A percentile compares a stretch with the other conserved stretches of the same genome.
phyloP scores from a whole-genome alignment of 768 basidiomycete species.

The Termitomyces sp. region DNA sequence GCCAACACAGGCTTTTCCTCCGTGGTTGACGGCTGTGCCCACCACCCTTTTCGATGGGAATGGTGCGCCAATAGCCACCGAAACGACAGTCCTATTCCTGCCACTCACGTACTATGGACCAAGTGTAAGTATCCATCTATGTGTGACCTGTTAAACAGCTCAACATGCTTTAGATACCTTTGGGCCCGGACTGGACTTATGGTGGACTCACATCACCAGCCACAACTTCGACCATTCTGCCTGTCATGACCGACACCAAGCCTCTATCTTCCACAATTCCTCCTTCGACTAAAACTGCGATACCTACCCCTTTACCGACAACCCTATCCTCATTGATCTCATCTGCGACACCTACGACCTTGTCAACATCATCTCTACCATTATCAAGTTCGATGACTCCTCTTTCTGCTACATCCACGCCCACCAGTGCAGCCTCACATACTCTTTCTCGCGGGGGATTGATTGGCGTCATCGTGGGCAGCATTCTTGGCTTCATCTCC shows the following conservation, averaged over 20 bases:
- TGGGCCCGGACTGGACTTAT: constrained; percentile 66
- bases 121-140: constrained; percentile 39
- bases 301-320: constrained; percentile 23
- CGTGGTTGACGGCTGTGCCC: constrained; percentile 63
- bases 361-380: constrained; percentile 20
- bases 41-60: constrained; percentile 46
- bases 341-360: constrained; percentile 24
- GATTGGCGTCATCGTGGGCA: constrained; percentile 54
- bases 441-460: constrained; percentile 34
- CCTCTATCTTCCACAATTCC: constrained; percentile 14
- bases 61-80: constrained; percentile 50
- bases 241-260: constrained; percentile 13
- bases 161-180: constrained; percentile 53
- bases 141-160: neutral
- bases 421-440: constrained; percentile 6
- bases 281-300: constrained; percentile 22
- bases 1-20: constrained; percentile 62
- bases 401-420: constrained; percentile 7
- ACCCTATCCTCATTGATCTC: constrained; percentile 18
- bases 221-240: constrained; percentile 22
- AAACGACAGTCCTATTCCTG: constrained; percentile 50
- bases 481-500: constrained; percentile 53
- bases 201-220: constrained; percentile 71
- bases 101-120: constrained; percentile 83
- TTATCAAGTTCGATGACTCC: constrained; percentile 17